phyloP scores from a whole-genome alignment of 2,329 filamentous ascomycete genomes.

The Fusarium zealandicum region DNA sequence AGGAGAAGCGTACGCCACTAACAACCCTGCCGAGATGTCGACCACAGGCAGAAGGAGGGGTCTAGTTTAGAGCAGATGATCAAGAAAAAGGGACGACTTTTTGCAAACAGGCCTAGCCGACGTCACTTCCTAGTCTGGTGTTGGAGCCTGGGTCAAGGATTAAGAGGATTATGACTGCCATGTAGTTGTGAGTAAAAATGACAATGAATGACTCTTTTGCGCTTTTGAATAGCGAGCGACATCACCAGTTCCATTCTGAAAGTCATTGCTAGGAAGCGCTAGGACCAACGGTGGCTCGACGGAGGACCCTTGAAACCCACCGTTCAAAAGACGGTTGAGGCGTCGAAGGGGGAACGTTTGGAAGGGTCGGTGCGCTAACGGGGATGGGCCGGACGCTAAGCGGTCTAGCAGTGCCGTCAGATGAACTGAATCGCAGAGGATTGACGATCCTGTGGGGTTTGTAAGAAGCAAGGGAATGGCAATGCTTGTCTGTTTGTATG shows the following conservation, averaged over 20 bases:
- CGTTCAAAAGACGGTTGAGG: slow-evolving; percentile 20
- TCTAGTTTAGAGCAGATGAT: not conserved
- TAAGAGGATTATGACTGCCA: not conserved
- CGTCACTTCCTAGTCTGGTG: not conserved
- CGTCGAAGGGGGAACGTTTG: slow-evolving; percentile 8
- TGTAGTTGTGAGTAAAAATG: not conserved
- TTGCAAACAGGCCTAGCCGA: too few species aligned
- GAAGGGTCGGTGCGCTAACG: slow-evolving; percentile 13
- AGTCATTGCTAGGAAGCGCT: too few species aligned
- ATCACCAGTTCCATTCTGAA: too few species aligned
- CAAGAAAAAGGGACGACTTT: not conserved
- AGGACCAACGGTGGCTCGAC: not conserved
- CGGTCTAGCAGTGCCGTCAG: not conserved
- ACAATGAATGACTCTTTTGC: too few species aligned
- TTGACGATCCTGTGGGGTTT: slow-evolving; percentile 1
- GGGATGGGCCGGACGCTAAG: not conserved
- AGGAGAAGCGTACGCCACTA: slow-evolving; percentile 15
- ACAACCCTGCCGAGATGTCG: slow-evolving; percentile 19
- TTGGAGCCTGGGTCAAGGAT: slow-evolving; percentile 1
- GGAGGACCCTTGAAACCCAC: not conserved
- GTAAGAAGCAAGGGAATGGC: not conserved
- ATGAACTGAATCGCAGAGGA: slow-evolving; percentile 1
- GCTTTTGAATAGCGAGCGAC: too few species aligned
- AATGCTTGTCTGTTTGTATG: not conserved
- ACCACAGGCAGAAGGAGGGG: slow-evolving; percentile 13